Evolutionary conservation across 2,329 filamentous ascomycete species (phyloP), one percentile per base, ranked within the genome.

Genomic region (Aureobasidium sp.): DNA sequence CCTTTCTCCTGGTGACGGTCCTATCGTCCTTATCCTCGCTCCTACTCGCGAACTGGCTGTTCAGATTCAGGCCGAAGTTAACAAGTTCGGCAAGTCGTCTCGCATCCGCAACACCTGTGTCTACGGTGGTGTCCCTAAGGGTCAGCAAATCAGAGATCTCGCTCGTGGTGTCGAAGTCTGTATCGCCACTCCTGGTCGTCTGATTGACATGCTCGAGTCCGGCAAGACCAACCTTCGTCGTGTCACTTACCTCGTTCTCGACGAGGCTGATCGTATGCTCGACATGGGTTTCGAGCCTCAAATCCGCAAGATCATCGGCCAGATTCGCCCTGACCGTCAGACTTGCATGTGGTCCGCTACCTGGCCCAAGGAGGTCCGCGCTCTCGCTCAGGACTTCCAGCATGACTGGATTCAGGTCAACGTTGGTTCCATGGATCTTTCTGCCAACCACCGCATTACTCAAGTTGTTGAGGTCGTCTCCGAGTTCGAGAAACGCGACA

Each of bases 241-340:
- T 76, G 92, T 97, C 66, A 99, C 94, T 62, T 99, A 99, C 80
- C 83, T 99, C 63, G 94, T 97, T 68, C 91, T 99, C 67, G 94
- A 99, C 72, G 94, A 99, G 82, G 94, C 94, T 75, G 94, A 99
- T 80, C 93, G 94, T 73, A 99, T 99, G 94, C 84, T 99, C 75
- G 94, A 99, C 80, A 99, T 99, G 94, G 94, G 94, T 86, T 97
- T 99, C 79, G 94, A 99, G 80, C 94, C 94, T 68, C 94, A 97
- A 77, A 97, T 99, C 72, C 91, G 94, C 81, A 97, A 97, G 82
- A 97, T 99, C 68, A 92, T 99, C 69, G 84, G 89, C 66, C 94
- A 99, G 80, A 97, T 97, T 77, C 91, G 94, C 70, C 94, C 94
- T 60, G 94, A 99, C 76, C 88, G 94, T 83, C 94, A 99, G 78